Evolutionary conservation across 2,329 filamentous ascomycete genomes (phyloP), one percentile per base, ranked within the genome.

Genomic region (Tricladium varicosporioides): DNA sequence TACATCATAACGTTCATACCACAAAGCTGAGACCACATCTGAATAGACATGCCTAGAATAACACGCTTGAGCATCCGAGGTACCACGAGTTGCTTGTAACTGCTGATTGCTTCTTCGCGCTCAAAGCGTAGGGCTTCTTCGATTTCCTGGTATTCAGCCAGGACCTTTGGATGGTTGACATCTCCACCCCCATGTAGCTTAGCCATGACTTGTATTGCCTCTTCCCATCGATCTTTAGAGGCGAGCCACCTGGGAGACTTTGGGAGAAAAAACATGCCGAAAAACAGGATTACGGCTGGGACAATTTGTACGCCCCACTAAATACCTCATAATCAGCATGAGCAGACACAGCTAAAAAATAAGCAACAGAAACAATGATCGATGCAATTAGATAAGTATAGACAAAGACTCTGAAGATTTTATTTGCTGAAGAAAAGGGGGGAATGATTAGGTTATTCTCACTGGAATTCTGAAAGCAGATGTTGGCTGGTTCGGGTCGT

Each of bases 1-100:
- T 86, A 87, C 83, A 86, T 78, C 86, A 84, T 86, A 22, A 83
- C 85, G 65, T 89, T 90, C 85, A 89, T 89, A 14, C 88, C 88
- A 0, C 86, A 89, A 32, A 91, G 72, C 69, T 91, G 87, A 11
- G 81, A 84, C 88, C 88, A 91, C 68, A 91, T 86, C 73, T 92
- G 88, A 1, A 81, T 87, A 65, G 87, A 89, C 58, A 91, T 70
- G 58, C 86, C 88, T 57, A 89, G 83, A 57, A 85, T 73, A 5
- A 87, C 88, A 45, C 88, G 82, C 74, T 89, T 88, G 66, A 90
- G 76, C 83, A 90, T 90, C 8, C 76, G 76, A 1, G 88, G 88
- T 61, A 80, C 81, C 72, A 92, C 81, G 1, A 94, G 80, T 68
- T 92, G 88, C 2, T 84, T 65, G 70, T 89, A 90, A 11, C 81